Evolutionary conservation across 495 filamentous ascomycete species (phyloP), one percentile per base, ranked within the genome.

Genomic region (Aspergillus sparsus): DNA sequence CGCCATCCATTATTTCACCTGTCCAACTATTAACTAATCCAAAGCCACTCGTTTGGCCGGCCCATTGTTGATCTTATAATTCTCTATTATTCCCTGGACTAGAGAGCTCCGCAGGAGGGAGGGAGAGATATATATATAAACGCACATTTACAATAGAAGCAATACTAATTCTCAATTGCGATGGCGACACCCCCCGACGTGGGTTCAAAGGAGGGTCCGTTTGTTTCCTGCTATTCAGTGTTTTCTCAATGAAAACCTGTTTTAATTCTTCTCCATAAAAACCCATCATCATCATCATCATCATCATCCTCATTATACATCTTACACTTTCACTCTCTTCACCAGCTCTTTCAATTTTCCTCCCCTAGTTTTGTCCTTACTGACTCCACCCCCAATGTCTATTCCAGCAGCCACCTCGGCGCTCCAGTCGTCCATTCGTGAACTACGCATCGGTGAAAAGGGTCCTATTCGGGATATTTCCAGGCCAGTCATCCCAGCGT

Each of bases 341-440:
- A 33, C 21, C 5, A 32, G n/a, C 44, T 18, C 44, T 47, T 18
- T 21, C 42, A 47, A 15, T 7, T 7, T 47, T 7, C 16, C 44
- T 47, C 15, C 21, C 39, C 12, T 46, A 53, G 36, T 35, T 47
- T 39, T 52, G 47, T 33, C 41, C 32, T 42, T 46, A 42, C 64
- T 66, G 62, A 67, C 55, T 8, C 31, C 52, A 42, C 13, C 49
- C 46, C 45, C 53, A 58, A 68, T 68, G 66, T 64, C 67, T 47
- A 16, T 54, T 55, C 45, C 63, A 62, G 62, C 58, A 44, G 46
- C 58, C 15, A 62, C 62, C 39, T 65, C 68, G 50, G 79, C 80
- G 60, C 69, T 81, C 45, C 74, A 82, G 61, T 71, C 75, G 31
- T 79, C 76, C 27, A 69, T 82, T 21, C 71, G 74, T 55, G 58